phyloP scores from a whole-genome alignment of 2,329 filamentous ascomycete genomes.

The Thelonectria olida region DNA sequence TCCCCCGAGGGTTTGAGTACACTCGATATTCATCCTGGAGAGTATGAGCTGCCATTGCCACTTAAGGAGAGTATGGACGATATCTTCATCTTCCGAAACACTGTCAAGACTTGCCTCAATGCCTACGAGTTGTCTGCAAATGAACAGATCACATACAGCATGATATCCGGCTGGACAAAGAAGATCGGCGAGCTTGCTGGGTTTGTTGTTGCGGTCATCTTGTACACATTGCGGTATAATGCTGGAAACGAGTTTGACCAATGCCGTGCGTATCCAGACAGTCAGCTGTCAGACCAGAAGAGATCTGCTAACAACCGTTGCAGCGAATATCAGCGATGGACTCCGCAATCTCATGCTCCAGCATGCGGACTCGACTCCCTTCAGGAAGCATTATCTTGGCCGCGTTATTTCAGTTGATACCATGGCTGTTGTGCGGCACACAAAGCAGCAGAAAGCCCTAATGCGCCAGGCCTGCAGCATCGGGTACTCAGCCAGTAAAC shows the following conservation, averaged over 20 bases:
- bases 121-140: constrained; percentile 25
- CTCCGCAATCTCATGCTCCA: constrained; percentile 9
- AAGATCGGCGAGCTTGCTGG: constrained; percentile 4
- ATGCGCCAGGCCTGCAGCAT: constrained; percentile 30
- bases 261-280: neutral
- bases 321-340: constrained; percentile 2
- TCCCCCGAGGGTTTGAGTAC: constrained; percentile 30
- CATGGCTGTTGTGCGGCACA: constrained; percentile 1
- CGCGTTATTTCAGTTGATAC: constrained; percentile 7
- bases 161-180: constrained; percentile 28
- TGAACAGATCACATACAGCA: constrained; percentile 17
- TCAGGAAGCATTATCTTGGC: constrained; percentile 17
- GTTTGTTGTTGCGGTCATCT: constrained; percentile 2
- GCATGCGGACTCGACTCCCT: constrained; percentile 4
- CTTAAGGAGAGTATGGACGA: constrained; percentile 1
- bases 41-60: constrained; percentile 28
- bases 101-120: constrained; percentile 3
- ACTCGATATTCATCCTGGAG: constrained; percentile 39
- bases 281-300: too few relatives aligned
- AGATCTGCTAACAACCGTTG: neutral
- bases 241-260: constrained; percentile 10
- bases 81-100: constrained; percentile 4
- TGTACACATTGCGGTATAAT: constrained; percentile 18
- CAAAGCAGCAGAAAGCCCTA: constrained; percentile 25
- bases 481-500: constrained; percentile 26